phyloP scores from a whole-genome alignment of 306 rosid species.

The Urtica urens region DNA sequence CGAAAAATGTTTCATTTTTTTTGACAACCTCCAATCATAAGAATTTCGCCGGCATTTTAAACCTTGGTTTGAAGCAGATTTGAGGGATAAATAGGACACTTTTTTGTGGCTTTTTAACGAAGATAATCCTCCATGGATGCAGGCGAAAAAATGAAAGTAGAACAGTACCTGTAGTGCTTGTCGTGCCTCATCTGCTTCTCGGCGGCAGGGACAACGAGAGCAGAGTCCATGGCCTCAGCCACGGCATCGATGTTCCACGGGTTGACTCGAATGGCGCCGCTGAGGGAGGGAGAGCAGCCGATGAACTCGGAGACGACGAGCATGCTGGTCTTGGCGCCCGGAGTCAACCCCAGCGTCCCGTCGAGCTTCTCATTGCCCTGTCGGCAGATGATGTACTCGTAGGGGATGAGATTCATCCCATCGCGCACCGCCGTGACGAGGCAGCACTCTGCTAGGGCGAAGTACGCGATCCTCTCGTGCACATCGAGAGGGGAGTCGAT shows the following conservation, averaged over 20 bases:
- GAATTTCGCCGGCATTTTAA: too few relatives aligned
- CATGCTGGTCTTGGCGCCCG: constrained; percentile 55
- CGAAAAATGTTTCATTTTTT: too few relatives aligned
- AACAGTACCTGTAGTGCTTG: constrained; percentile 78
- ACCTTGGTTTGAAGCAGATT: too few relatives aligned
- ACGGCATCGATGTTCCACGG: constrained; percentile 92
- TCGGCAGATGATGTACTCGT: constrained; percentile 68
- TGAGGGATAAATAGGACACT: too few relatives aligned
- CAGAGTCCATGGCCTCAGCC: constrained; percentile 85
- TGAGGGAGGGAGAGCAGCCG: constrained; percentile 85
- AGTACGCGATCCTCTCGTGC: constrained; percentile 71
- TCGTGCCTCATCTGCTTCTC: constrained; percentile 82
- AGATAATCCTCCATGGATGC: too few relatives aligned
- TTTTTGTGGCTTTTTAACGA: too few relatives aligned
- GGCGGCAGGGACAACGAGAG: constrained; percentile 41
- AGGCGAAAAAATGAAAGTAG: too few relatives aligned
- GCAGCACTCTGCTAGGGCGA: constrained; percentile 72
- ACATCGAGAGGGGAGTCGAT: constrained; percentile 62
- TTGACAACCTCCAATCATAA: too few relatives aligned
- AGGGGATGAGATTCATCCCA: constrained; percentile 92
- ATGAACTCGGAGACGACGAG: constrained; percentile 77
- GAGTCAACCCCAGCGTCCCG: constrained; percentile 38
- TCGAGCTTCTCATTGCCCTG: constrained; percentile 75
- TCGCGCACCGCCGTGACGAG: constrained; percentile 91
- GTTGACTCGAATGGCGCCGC: constrained; percentile 83